Percentiles rank a stretch among this genome's conserved stretches.
Conservation (phyloP, 129 eudicot genomes). For the Flaveria brownii region DNA sequence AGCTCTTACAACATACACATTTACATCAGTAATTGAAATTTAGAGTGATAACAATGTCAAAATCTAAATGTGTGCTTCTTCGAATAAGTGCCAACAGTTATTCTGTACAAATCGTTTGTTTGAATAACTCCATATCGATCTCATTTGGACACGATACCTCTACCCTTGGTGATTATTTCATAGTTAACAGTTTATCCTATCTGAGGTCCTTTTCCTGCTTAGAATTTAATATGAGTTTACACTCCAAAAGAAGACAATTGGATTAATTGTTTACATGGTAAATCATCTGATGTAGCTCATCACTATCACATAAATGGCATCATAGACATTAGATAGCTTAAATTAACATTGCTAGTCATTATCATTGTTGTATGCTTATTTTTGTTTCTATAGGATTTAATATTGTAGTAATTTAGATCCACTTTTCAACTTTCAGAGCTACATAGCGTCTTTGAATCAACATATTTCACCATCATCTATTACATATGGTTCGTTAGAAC, state of each 20-base stretch:
- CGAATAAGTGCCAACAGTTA: not conserved
- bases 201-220: not conserved
- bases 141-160: not conserved
- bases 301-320: not conserved
- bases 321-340: not conserved
- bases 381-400: not conserved
- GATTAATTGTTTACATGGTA: not conserved
- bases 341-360: not conserved
- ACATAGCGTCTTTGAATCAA: constrained; percentile 31
- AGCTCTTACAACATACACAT: not conserved
- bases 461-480: constrained; percentile 27
- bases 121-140: not conserved
- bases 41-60: not conserved
- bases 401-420: constrained; percentile 15
- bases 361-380: not conserved
- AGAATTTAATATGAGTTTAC: not conserved
- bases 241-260: not conserved
- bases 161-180: not conserved
- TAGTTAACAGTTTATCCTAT: not conserved
- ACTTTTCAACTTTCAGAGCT: constrained; percentile 34
- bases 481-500: constrained; percentile 1
- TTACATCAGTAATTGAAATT: not conserved
- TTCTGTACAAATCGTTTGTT: not conserved
- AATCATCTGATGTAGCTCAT: not conserved
- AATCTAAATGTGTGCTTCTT: constrained; percentile 14